phyloP scores from a whole-genome alignment of 2,329 filamentous ascomycete genomes.

The Botrytis sinoallii region DNA sequence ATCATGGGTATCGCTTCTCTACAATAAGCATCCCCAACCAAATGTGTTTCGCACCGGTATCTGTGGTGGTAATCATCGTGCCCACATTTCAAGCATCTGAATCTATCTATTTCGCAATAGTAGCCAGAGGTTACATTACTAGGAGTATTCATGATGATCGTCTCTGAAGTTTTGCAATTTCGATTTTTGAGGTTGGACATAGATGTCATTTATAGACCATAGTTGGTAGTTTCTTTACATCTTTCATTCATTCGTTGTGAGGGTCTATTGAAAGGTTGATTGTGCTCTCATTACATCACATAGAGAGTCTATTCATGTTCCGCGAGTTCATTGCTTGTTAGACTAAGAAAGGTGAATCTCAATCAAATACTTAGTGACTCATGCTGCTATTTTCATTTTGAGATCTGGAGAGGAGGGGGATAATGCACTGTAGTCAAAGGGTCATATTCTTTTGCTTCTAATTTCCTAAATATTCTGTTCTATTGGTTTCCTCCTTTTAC shows the following conservation, averaged over 20 bases:
- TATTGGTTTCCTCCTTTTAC: background rate
- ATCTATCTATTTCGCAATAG: background rate
- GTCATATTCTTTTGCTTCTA: background rate
- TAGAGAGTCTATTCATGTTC: background rate
- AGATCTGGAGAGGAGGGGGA: background rate
- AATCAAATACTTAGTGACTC: background rate
- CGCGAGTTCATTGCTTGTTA: background rate
- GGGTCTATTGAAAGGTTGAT: background rate
- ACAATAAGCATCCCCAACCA: background rate
- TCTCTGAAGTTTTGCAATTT: background rate
- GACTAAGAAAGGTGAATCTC: background rate
- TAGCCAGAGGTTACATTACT: background rate
- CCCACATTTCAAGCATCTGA: background rate
- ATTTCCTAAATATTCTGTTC: rapidly evolving
- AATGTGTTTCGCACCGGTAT: background rate
- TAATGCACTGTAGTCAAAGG: background rate
- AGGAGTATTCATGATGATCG: background rate
- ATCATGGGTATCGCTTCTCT: background rate
- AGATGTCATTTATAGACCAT: background rate
- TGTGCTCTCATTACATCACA: background rate
- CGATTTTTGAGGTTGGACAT: no score
- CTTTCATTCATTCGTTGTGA: background rate
- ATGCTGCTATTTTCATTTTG: background rate
- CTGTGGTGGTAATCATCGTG: background rate
- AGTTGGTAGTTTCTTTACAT: background rate